These are phyloP conservation scores for Malassezia equina DNA, from an alignment of 1,284 basidiomycete species.

Conservation along the genomic window DNA sequence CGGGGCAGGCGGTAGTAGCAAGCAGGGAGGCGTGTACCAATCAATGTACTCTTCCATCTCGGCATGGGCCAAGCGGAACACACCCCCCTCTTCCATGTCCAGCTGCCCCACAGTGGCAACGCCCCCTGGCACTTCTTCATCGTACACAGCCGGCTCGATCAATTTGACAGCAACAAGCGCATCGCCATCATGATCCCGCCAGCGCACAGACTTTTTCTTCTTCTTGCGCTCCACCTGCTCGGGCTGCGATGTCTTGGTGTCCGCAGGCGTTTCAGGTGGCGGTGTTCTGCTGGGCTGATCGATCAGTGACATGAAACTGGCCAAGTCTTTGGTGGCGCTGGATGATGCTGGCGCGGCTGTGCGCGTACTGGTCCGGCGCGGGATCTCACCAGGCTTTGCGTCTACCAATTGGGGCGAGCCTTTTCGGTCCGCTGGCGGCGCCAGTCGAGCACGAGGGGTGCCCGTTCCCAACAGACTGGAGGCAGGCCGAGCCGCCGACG, in stretches of 20 bases:
- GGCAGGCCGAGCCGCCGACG: background rate
- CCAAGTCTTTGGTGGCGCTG: slow-evolving; percentile 12
- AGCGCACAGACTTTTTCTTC: slow-evolving; percentile 26
- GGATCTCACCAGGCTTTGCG: background rate
- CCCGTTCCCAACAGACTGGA: background rate
- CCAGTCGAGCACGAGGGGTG: background rate
- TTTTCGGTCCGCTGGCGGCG: background rate
- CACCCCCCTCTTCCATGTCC: slow-evolving; percentile 28
- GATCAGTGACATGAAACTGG: slow-evolving; percentile 21
- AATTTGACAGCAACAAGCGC: slow-evolving; percentile 24
- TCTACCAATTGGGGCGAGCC: slow-evolving; percentile 8
- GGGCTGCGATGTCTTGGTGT: background rate
- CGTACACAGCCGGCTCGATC: slow-evolving; percentile 32
- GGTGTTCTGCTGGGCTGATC: slow-evolving; percentile 5
- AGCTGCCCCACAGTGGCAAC: slow-evolving; percentile 11
- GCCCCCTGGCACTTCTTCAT: slow-evolving; percentile 14
- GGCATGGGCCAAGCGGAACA: slow-evolving; percentile 23
- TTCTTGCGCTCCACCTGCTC: slow-evolving; percentile 14
- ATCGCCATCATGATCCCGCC: slow-evolving; percentile 23
- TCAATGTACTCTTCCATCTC: slow-evolving; percentile 33
- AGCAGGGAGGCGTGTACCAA: slow-evolving; percentile 19
- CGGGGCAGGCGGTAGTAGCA: background rate
- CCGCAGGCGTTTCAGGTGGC: background rate
- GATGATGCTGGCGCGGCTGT: background rate
- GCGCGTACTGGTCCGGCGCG: slow-evolving; percentile 3